A percentile compares a stretch with the other conserved stretches of the same genome.
Evolutionary conservation across 192 early-diverging fungal species (phyloP).

Genomic region (Chytriomyces sp.): DNA sequence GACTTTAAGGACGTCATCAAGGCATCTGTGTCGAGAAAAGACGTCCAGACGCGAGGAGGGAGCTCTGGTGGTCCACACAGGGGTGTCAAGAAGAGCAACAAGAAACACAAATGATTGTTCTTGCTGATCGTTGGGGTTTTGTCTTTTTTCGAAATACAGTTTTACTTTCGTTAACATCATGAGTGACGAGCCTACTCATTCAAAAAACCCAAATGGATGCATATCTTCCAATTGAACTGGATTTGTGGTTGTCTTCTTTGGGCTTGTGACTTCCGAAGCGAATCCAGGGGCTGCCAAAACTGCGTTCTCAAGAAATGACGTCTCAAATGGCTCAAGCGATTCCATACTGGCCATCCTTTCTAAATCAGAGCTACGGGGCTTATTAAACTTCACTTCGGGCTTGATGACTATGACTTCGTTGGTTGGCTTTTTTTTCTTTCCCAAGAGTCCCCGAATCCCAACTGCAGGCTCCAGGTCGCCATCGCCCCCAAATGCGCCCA

Average conservation of each 20-base stretch:
- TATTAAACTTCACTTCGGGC: neutral
- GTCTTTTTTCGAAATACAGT: too few species aligned
- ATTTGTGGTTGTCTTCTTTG: neutral
- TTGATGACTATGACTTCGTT: constrained; percentile 12
- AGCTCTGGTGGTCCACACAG: constrained; percentile 13
- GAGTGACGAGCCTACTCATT: neutral
- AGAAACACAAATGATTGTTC: constrained; percentile 46
- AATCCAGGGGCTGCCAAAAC: neutral
- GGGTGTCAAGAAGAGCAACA: constrained; percentile 42
- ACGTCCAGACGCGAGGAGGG: neutral
- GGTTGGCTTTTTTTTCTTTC: neutral
- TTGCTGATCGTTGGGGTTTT: neutral
- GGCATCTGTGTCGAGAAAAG: constrained; percentile 11
- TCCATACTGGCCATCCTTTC: neutral
- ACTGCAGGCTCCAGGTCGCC: neutral
- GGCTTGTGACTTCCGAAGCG: neutral
- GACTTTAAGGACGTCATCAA: constrained; percentile 51
- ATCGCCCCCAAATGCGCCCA: constrained; percentile 21
- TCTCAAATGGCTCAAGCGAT: constrained; percentile 1
- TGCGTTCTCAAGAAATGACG: neutral
- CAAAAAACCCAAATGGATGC: constrained; percentile 18
- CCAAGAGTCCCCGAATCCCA: neutral
- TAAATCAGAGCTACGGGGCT: neutral
- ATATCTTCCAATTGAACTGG: neutral
- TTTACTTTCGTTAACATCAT: neutral